phyloP scores from a whole-genome alignment of 495 filamentous ascomycete species.

The Neurospora sp. region DNA sequence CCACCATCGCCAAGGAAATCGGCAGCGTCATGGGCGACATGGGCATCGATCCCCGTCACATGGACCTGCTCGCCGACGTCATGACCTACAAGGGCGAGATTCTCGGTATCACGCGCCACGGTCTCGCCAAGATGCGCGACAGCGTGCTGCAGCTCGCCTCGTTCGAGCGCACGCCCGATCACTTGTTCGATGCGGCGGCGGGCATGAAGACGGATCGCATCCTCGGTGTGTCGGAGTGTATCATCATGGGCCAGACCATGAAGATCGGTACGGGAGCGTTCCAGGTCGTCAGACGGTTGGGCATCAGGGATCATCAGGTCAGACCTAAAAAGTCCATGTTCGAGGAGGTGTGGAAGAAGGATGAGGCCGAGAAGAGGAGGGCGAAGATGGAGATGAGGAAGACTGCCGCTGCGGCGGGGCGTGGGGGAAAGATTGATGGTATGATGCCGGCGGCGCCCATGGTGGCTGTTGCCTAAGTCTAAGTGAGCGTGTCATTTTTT shows the following conservation, averaged over 20 bases:
- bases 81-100: conserved; percentile 99
- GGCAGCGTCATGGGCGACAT: conserved; percentile 75
- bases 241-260: conserved; percentile 96
- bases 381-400: conserved; percentile 10
- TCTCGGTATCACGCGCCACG: conserved; percentile 94
- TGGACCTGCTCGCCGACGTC: conserved; percentile 96
- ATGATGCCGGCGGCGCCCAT: not conserved
- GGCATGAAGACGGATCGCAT: conserved; percentile 81
- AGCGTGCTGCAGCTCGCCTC: conserved; percentile 88
- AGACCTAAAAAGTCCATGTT: conserved; percentile 57
- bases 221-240: conserved; percentile 90
- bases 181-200: conserved; percentile 90
- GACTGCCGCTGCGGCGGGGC: conserved; percentile 5
- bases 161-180: conserved; percentile 97
- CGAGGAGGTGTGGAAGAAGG: conserved; percentile 60
- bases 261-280: conserved; percentile 84
- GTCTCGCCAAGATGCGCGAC: conserved; percentile 93
- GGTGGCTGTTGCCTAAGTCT: not conserved
- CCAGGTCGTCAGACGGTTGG: conserved; percentile 70
- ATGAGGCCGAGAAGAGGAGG: conserved; percentile 26
- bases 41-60: conserved; percentile 96
- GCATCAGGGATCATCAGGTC: conserved; percentile 55
- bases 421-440: not conserved
- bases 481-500: not conserved
- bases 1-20: conserved; percentile 76